Conservation (phyloP, 495 filamentous ascomycete genomes). For the Tricharina praecox region DNA sequence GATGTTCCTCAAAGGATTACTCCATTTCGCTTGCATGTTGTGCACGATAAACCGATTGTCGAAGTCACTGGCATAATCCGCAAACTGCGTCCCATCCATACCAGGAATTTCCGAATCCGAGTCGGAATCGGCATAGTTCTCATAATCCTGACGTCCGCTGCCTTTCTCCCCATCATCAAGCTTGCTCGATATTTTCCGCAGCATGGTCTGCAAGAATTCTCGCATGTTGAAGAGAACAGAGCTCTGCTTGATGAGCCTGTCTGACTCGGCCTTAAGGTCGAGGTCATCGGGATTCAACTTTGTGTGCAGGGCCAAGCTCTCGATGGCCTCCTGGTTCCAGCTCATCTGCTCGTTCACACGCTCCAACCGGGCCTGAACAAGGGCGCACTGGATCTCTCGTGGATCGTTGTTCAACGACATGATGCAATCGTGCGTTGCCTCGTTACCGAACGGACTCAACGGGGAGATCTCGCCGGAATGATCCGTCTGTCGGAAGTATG, state of each 20-base stretch:
- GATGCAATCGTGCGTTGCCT: conserved; percentile 81
- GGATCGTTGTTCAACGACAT: conserved; percentile 92
- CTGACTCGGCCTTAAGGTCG: conserved; percentile 35
- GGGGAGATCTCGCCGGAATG: conserved; percentile 49
- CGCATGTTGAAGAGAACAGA: conserved; percentile 54
- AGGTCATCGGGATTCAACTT: conserved; percentile 28
- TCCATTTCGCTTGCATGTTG: conserved; percentile 96
- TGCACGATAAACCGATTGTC: conserved; percentile 97
- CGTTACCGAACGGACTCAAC: conserved; percentile 67
- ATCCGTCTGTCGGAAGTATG: conserved; percentile 96
- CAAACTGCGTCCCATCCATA: conserved; percentile 18
- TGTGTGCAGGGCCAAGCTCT: conserved; percentile 15
- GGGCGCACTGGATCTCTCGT: conserved; percentile 66
- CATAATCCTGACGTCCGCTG: conserved; percentile 30
- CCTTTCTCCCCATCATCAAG: conserved; percentile 32
- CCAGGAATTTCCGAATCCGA: conserved; percentile 32
- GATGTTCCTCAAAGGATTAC: conserved; percentile 86
- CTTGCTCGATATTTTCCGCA: conserved; percentile 46
- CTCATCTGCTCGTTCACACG: conserved; percentile 61
- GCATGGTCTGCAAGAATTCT: conserved; percentile 57
- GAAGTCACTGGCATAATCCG: conserved; percentile 73
- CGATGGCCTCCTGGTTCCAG: conserved; percentile 39
- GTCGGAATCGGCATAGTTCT: conserved; percentile 30
- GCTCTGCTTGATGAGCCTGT: conserved; percentile 51
- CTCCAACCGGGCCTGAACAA: conserved; percentile 64